A percentile compares a stretch with the other conserved stretches of the same genome.
Evolutionary conservation across 1,139 yeast species (phyloP).

Genomic region (Suhomyces coccinellae): DNA sequence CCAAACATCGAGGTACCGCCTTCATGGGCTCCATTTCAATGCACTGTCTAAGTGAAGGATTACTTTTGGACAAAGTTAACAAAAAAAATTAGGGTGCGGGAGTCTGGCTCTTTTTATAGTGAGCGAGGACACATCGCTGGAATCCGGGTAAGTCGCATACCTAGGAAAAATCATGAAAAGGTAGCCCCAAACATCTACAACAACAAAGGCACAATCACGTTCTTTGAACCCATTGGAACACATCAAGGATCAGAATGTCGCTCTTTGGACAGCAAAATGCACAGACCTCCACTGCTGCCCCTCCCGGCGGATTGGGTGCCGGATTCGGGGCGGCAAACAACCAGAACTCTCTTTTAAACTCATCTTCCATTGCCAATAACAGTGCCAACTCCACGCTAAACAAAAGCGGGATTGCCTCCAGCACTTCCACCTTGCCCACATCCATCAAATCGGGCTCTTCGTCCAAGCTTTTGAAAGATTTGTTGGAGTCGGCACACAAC

Average conservation of each 20-base stretch:
- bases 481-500: conserved; percentile 68
- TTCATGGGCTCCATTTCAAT: conserved; percentile 25
- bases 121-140: conserved; percentile 3
- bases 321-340: conserved; percentile 9
- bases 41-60: conserved; percentile 58
- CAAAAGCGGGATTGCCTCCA: conserved; percentile 1
- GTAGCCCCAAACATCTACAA: conserved; percentile 11
- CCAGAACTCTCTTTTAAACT: neutral
- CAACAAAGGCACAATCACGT: conserved; percentile 2
- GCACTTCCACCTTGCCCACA: conserved; percentile 4
- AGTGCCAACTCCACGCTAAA: conserved; percentile 1
- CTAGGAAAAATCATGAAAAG: conserved; percentile 7
- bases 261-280: conserved; percentile 12
- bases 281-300: conserved; percentile 1
- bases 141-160: conserved; percentile 17
- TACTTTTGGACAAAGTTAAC: conserved; percentile 54
- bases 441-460: conserved; percentile 13
- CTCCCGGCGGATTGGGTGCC: conserved; percentile 8
- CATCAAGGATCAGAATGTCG: conserved; percentile 8
- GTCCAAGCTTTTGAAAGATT: conserved; percentile 50
- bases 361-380: too few relatives aligned
- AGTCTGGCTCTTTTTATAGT: conserved; percentile 10
- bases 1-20: conserved; percentile 23
- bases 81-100: conserved; percentile 13
- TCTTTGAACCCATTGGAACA: conserved; percentile 1